Conservation (phyloP, 164 flowering plant genomes). For the Platanus orientalis region DNA sequence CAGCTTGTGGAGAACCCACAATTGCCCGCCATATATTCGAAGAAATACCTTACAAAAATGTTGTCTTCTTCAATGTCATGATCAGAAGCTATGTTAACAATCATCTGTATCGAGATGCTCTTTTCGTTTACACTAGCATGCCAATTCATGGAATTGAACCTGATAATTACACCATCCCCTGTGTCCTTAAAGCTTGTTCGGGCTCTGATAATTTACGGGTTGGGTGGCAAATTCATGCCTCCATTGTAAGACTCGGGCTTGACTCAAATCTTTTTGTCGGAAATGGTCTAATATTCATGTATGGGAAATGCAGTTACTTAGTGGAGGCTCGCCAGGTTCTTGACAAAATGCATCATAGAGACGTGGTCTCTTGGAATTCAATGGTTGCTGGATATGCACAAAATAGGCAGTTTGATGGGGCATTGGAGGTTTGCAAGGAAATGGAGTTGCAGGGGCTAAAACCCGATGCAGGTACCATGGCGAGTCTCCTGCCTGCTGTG, state of each 20-base stretch:
- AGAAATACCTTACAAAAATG: too few relatives aligned
- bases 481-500: conserved; percentile 32
- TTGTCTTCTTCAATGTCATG: too few relatives aligned
- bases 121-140: conserved; percentile 22
- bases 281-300: conserved; percentile 35
- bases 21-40: too few relatives aligned
- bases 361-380: too few relatives aligned
- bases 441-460: too few relatives aligned
- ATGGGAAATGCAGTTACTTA: too few relatives aligned
- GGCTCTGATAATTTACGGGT: conserved; percentile 19
- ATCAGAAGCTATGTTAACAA: conserved; percentile 32
- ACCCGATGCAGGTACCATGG: conserved; percentile 40
- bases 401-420: conserved; percentile 31
- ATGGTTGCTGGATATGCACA: too few relatives aligned
- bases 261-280: conserved; percentile 28
- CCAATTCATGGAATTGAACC: conserved; percentile 10
- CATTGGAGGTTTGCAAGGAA: too few relatives aligned
- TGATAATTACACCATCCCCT: conserved; percentile 37
- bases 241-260: conserved; percentile 22
- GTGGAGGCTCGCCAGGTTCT: too few relatives aligned
- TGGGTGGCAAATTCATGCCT: conserved; percentile 30
- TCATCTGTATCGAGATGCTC: conserved; percentile 19
- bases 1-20: conserved; percentile 21
- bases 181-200: conserved; percentile 33
- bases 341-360: too few relatives aligned